Conservation (phyloP, 2,329 filamentous ascomycete genomes). For the Trichoderma koningiopsis region DNA sequence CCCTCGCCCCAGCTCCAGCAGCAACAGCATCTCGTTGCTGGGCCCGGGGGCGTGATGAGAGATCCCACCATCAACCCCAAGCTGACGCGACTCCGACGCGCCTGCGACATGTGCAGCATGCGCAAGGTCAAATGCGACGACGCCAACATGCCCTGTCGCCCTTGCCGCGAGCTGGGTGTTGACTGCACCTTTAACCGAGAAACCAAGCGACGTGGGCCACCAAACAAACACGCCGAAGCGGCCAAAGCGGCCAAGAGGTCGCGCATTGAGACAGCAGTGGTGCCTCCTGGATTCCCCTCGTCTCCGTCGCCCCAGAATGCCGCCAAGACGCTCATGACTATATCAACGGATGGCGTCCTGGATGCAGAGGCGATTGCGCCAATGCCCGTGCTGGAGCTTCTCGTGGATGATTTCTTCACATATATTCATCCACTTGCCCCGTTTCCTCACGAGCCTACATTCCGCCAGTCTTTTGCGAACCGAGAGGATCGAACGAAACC, state of each 20-base stretch:
- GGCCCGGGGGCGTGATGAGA: slow-evolving; percentile 35
- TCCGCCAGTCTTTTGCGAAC: slow-evolving; percentile 67
- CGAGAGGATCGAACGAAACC: slow-evolving; percentile 68
- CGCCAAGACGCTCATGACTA: slow-evolving; percentile 53
- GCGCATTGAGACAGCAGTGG: slow-evolving; percentile 39
- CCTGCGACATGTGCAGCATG: slow-evolving; percentile 64
- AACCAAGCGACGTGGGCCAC: slow-evolving; percentile 61
- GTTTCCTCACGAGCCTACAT: slow-evolving; percentile 78
- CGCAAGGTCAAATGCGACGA: slow-evolving; percentile 65
- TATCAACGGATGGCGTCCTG: slow-evolving; percentile 45
- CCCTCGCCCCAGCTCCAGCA: slow-evolving; percentile 29
- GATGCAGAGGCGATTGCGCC: slow-evolving; percentile 73
- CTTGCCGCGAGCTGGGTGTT: slow-evolving; percentile 59
- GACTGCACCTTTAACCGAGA: slow-evolving; percentile 60
- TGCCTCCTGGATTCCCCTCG: slow-evolving; percentile 32
- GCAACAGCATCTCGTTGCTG: slow-evolving; percentile 26
- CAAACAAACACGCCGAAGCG: slow-evolving; percentile 61
- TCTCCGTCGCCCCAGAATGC: slow-evolving; percentile 50
- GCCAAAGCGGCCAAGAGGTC: slow-evolving; percentile 56
- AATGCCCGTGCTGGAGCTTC: slow-evolving; percentile 64
- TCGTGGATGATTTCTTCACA: slow-evolving; percentile 82
- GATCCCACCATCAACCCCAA: slow-evolving; percentile 52
- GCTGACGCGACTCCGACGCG: slow-evolving; percentile 58
- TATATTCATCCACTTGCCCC: slow-evolving; percentile 77
- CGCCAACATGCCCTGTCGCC: slow-evolving; percentile 56